Evolutionary conservation across 768 basidiomycete genomes (phyloP).

Genomic region (Dioszegia crocea): DNA sequence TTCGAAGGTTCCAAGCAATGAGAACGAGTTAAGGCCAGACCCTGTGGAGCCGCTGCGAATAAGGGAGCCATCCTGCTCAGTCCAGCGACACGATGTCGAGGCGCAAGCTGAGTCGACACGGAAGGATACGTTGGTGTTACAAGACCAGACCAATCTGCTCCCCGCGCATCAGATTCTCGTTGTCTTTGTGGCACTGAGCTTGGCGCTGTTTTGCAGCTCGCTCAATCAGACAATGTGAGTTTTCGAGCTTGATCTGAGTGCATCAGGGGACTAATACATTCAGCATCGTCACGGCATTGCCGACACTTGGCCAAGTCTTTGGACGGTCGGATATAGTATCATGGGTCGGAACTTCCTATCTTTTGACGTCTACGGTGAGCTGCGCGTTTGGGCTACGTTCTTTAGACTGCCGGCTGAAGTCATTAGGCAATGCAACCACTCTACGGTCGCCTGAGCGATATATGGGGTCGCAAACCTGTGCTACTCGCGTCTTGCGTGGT

Average conservation of each 20-base stretch:
- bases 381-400: no score
- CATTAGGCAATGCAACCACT: conserved; percentile 57
- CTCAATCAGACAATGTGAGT: conserved; percentile 65
- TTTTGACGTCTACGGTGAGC: conserved; percentile 55
- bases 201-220: conserved; percentile 62
- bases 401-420: conserved; percentile 50
- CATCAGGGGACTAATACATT: background rate
- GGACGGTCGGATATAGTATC: conserved; percentile 62
- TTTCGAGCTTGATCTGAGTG: background rate
- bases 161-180: conserved; percentile 63
- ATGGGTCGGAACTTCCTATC: conserved; percentile 71
- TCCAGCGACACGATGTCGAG: background rate
- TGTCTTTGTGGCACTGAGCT: conserved; percentile 61
- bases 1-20: no score
- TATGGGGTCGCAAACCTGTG: conserved; percentile 58
- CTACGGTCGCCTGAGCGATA: conserved; percentile 49
- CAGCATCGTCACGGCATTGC: conserved; percentile 65
- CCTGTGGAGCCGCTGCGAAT: no score
- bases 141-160: conserved; percentile 73
- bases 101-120: conserved; percentile 7
- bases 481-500: conserved; percentile 60
- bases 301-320: conserved; percentile 65
- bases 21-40: no score
- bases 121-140: conserved; percentile 51
- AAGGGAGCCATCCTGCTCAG: no score